Evolutionary conservation across 2,329 filamentous ascomycete genomes (phyloP).

Genomic region (Dendrostoma leiphaemia): DNA sequence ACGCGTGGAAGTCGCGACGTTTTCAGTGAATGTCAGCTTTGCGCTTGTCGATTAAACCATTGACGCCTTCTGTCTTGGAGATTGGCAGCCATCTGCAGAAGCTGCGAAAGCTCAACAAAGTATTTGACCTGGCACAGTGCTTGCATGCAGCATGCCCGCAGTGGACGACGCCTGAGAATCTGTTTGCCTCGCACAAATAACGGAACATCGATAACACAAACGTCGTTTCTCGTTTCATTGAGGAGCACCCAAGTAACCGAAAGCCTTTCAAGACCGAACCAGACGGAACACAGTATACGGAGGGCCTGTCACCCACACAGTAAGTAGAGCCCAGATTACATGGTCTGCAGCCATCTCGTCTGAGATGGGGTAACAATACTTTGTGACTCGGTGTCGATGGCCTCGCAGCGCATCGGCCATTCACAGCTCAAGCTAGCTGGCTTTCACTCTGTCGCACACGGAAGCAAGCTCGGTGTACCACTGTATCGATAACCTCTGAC

Average conservation of each 20-base stretch:
- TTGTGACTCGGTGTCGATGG: too few relatives aligned
- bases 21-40: too few relatives aligned
- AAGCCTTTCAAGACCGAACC: background rate
- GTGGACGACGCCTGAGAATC: background rate
- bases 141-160: too few relatives aligned
- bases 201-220: background rate
- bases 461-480: background rate
- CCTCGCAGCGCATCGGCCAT: too few relatives aligned
- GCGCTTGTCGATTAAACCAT: too few relatives aligned
- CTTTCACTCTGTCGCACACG: constrained; percentile 2
- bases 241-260: background rate
- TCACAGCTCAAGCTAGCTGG: background rate
- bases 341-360: too few relatives aligned
- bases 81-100: background rate
- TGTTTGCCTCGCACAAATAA: constrained; percentile 13
- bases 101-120: background rate
- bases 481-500: background rate
- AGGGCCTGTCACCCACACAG: background rate
- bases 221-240: background rate
- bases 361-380: too few relatives aligned
- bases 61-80: background rate
- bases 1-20: background rate
- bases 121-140: background rate
- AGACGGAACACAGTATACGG: background rate
- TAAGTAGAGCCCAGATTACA: too few relatives aligned